Percentiles rank a stretch among this genome's conserved stretches.
Conservation (phyloP, 2,329 filamentous ascomycete species). For the Aspergillus candidus region DNA sequence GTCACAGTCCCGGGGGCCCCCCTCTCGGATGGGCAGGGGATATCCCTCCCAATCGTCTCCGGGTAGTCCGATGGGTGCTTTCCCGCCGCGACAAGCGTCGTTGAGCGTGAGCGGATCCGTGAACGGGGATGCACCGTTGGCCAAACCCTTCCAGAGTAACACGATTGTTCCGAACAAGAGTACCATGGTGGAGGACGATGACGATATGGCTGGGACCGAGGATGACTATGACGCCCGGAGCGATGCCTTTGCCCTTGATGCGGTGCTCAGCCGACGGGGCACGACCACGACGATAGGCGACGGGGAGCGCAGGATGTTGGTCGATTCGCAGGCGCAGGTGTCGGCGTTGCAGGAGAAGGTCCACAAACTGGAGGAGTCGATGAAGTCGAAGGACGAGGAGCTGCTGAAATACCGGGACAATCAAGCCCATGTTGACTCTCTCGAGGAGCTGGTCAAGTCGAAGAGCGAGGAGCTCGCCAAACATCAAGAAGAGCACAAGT, state of each 20-base stretch:
- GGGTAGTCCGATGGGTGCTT: constrained; percentile 27
- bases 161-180: constrained; percentile 97
- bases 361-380: constrained; percentile 60
- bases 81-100: constrained; percentile 36
- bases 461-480: constrained; percentile 40
- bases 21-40: constrained; percentile 27
- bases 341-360: constrained; percentile 68
- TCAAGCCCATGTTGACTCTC: too few species aligned
- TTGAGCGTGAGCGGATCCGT: constrained; percentile 44
- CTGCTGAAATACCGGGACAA: constrained; percentile 51
- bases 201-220: constrained; percentile 56
- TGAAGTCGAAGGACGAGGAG: constrained; percentile 68
- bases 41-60: constrained; percentile 35
- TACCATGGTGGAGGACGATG: constrained; percentile 93
- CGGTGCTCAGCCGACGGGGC: constrained; percentile 41
- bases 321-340: constrained; percentile 76
- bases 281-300: constrained; percentile 47
- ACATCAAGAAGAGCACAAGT: constrained; percentile 52
- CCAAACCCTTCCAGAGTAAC: constrained; percentile 89
- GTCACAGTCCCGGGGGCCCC: constrained; percentile 41
- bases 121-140: constrained; percentile 65
- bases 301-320: constrained; percentile 64
- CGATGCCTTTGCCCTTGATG: constrained; percentile 59
- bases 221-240: constrained; percentile 54
- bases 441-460: constrained; percentile 42